Conservation (phyloP, 495 filamentous ascomycete species). For the Penicillium dipodomyicola region DNA sequence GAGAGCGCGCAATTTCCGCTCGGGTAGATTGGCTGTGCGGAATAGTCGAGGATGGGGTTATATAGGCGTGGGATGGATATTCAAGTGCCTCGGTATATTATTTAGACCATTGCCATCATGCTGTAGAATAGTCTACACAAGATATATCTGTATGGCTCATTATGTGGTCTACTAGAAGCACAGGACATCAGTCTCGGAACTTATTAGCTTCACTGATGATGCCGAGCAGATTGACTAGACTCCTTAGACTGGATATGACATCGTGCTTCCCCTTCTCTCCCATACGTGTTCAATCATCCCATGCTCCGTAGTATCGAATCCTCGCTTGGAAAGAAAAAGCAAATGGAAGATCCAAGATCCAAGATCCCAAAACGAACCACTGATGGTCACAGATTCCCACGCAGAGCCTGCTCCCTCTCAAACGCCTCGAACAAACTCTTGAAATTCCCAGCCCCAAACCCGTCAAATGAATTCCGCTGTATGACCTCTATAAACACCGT, state of each 20-base stretch:
- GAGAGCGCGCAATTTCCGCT: slow-evolving; percentile 11
- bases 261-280: neutral
- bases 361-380: neutral
- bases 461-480: slow-evolving; percentile 72
- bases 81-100: neutral
- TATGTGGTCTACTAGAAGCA: too few species aligned
- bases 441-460: slow-evolving; percentile 85
- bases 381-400: slow-evolving; percentile 25
- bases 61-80: neutral
- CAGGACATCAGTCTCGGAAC: neutral
- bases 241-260: neutral
- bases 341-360: too few species aligned
- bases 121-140: too few species aligned
- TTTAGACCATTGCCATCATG: too few species aligned
- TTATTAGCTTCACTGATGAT: neutral
- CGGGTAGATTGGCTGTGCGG: slow-evolving; percentile 8
- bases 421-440: slow-evolving; percentile 84
- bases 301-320: too few species aligned
- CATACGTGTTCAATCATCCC: neutral
- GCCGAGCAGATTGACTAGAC: neutral
- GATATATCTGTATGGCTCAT: too few species aligned
- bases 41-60: neutral
- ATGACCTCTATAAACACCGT: slow-evolving; percentile 88
- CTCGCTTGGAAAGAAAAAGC: too few species aligned
- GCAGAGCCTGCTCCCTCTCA: slow-evolving; percentile 69